phyloP scores from a whole-genome alignment of 2,329 filamentous ascomycete species.

The Aspergillus pseudotamarii region DNA sequence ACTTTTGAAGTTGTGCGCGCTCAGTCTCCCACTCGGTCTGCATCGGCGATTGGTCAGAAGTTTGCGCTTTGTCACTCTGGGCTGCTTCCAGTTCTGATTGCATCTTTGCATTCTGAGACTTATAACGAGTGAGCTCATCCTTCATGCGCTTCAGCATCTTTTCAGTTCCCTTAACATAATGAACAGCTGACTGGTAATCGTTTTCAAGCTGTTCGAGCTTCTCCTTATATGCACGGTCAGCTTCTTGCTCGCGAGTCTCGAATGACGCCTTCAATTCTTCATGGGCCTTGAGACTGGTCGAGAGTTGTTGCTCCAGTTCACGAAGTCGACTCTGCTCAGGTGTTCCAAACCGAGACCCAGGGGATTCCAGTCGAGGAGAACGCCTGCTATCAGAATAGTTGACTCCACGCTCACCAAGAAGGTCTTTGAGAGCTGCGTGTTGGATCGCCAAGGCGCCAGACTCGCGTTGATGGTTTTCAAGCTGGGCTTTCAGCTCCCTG shows the following conservation, averaged over 20 bases:
- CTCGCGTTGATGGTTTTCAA: conserved; percentile 86
- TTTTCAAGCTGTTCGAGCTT: conserved; percentile 93
- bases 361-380: conserved; percentile 71
- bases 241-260: conserved; percentile 78
- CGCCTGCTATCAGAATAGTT: conserved; percentile 71
- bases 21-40: conserved; percentile 74
- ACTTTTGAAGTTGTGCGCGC: conserved; percentile 65
- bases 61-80: conserved; percentile 55
- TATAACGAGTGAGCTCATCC: conserved; percentile 91
- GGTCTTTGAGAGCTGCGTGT: conserved; percentile 89
- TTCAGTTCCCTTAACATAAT: conserved; percentile 97
- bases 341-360: conserved; percentile 72
- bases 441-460: conserved; percentile 92
- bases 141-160: conserved; percentile 99
- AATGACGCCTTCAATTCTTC: conserved; percentile 81
- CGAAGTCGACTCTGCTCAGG: conserved; percentile 78
- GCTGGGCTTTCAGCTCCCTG: conserved; percentile 76
- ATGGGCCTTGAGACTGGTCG: conserved; percentile 74
- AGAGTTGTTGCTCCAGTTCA: conserved; percentile 87
- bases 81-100: conserved; percentile 77
- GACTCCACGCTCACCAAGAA: conserved; percentile 85
- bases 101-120: conserved; percentile 79
- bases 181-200: conserved; percentile 95
- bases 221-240: conserved; percentile 87
- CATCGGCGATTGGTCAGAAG: conserved; percentile 43